phyloP scores from a whole-genome alignment of 768 basidiomycete genomes.

The Kwoniella newhampshirensis region DNA sequence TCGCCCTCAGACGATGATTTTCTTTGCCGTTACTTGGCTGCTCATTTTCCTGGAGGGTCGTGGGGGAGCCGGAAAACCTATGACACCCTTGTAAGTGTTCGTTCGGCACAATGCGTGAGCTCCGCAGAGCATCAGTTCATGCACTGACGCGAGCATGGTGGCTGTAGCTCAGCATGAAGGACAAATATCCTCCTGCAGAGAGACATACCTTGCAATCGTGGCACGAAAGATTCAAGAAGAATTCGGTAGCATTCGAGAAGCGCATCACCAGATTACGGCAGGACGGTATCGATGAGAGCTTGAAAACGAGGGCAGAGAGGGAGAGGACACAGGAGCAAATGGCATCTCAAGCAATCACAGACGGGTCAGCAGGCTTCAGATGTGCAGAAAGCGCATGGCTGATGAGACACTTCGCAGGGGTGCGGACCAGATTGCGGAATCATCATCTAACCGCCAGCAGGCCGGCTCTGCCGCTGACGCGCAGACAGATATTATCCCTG shows the following conservation, averaged over 20 bases:
- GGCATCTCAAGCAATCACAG: background rate
- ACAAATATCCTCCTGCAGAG: slow-evolving; percentile 23
- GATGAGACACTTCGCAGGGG: too few species aligned
- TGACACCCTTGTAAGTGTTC: slow-evolving; percentile 25
- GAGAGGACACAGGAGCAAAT: slow-evolving; percentile 12
- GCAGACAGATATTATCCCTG: background rate
- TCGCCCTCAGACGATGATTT: slow-evolving; percentile 43
- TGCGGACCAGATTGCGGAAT: too few species aligned
- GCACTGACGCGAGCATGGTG: background rate
- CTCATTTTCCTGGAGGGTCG: slow-evolving; percentile 30
- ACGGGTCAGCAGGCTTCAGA: background rate
- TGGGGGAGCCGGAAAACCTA: slow-evolving; percentile 42
- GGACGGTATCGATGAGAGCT: slow-evolving; percentile 25
- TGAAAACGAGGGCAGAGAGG: slow-evolving; percentile 35
- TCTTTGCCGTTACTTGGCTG: slow-evolving; percentile 39
- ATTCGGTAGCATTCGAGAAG: slow-evolving; percentile 11
- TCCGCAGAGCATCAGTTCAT: background rate
- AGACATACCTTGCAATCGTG: slow-evolving; percentile 43
- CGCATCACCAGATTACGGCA: slow-evolving; percentile 19
- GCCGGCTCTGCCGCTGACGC: background rate
- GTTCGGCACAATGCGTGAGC: background rate
- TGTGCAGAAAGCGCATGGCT: background rate
- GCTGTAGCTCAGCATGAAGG: slow-evolving; percentile 3
- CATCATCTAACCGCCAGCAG: background rate
- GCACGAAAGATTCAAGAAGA: slow-evolving; percentile 48